Evolutionary conservation across 371 early-diverging fungal species (phyloP).

Genomic region (Mucor lusitanicus): DNA sequence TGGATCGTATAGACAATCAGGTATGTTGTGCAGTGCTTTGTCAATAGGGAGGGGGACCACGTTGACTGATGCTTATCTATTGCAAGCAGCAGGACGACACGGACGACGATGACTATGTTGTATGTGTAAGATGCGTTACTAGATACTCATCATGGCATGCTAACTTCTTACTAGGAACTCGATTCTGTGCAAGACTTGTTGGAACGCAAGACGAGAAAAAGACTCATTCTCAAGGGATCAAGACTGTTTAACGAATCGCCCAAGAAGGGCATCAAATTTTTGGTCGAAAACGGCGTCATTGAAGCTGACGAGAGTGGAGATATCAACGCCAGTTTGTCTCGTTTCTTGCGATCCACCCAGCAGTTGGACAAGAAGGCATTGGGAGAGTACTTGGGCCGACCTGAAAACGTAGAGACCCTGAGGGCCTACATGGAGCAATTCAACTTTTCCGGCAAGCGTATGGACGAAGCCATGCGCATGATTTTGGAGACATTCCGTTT

Average conservation of each 20-base stretch:
- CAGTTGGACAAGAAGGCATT: conserved; percentile 77
- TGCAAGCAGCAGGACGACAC: neutral
- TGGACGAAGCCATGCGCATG: conserved; percentile 87
- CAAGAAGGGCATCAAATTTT: conserved; percentile 79
- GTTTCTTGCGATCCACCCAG: conserved; percentile 73
- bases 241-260: conserved; percentile 83
- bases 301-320: conserved; percentile 47
- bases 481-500: conserved; percentile 87
- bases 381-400: conserved; percentile 90
- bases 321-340: conserved; percentile 62
- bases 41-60: neutral
- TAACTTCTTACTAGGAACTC: conserved; percentile 24
- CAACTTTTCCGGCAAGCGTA: conserved; percentile 78
- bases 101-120: conserved; percentile 19
- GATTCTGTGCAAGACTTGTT: conserved; percentile 35
- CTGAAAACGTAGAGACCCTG: conserved; percentile 75
- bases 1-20: conserved; percentile 60
- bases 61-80: neutral
- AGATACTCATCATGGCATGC: neutral
- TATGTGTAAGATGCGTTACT: conserved; percentile 20
- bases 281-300: conserved; percentile 58
- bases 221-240: conserved; percentile 77
- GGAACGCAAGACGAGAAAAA: conserved; percentile 59
- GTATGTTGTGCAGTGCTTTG: conserved; percentile 4
- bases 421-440: conserved; percentile 83